These are phyloP conservation scores for Daedaleopsis nitida DNA, from an alignment of 768 basidiomycete species.

Conservation along the genomic window DNA sequence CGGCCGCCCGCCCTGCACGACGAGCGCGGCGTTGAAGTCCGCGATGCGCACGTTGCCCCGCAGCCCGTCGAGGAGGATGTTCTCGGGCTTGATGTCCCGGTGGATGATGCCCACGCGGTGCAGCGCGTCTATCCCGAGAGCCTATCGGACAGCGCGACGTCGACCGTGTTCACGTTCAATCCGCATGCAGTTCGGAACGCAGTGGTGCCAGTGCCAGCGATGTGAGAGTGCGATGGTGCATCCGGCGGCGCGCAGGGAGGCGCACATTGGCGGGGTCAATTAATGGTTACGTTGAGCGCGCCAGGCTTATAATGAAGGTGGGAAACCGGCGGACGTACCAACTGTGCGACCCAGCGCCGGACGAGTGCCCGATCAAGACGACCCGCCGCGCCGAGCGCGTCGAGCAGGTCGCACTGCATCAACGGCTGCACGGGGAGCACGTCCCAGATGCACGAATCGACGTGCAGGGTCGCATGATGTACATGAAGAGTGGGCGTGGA, in stretches of 20 bases:
- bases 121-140: conserved; percentile 36
- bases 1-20: conserved; percentile 16
- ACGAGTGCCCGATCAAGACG: conserved; percentile 8
- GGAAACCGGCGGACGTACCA: conserved; percentile 19
- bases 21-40: conserved; percentile 29
- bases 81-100: conserved; percentile 61
- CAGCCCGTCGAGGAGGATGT: conserved; percentile 42
- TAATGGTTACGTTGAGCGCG: background rate
- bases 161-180: no score
- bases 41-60: conserved; percentile 25
- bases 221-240: background rate
- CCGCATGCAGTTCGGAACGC: no score
- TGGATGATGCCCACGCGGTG: conserved; percentile 60
- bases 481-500: background rate
- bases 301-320: conserved; percentile 4
- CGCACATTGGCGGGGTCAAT: background rate
- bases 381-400: conserved; percentile 4
- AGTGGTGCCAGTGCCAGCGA: no score
- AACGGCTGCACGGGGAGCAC: conserved; percentile 11
- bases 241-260: no score
- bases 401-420: conserved; percentile 23
- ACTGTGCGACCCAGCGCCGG: conserved; percentile 31
- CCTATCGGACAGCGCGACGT: conserved; percentile 16
- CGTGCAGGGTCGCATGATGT: background rate
- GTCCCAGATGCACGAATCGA: background rate